These are phyloP conservation scores for Nissolia schottii DNA, from an alignment of 306 rosid genomes.

Conservation along the genomic window DNA sequence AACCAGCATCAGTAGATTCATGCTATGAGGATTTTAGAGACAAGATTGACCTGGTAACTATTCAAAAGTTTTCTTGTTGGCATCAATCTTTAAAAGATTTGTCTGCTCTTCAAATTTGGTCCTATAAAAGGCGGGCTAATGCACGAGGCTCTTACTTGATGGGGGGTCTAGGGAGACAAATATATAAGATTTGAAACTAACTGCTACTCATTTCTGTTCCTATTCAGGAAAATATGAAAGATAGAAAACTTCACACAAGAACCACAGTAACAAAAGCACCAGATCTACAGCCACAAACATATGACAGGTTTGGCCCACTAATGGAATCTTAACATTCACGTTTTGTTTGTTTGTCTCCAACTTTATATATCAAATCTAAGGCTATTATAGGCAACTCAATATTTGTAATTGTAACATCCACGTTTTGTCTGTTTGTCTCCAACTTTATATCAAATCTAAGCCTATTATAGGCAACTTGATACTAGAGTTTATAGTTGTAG, in stretches of 20 bases:
- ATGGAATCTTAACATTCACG: neutral
- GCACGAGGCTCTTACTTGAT: no score
- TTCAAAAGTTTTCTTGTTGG: constrained; percentile 15
- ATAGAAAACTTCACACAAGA: constrained; percentile 13
- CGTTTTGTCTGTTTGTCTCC: constrained; percentile 3
- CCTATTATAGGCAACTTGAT: neutral
- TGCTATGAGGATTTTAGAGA: constrained; percentile 28
- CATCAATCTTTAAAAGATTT: neutral
- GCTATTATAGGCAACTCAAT: neutral
- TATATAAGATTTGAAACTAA: neutral
- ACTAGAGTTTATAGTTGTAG: neutral
- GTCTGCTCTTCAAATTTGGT: constrained; percentile 4
- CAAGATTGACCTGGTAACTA: constrained; percentile 37
- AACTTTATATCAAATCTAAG: neutral
- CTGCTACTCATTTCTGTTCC: neutral
- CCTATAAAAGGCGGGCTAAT: neutral
- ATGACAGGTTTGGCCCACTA: constrained; percentile 33
- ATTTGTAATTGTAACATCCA: neutral
- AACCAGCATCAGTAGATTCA: constrained; percentile 36
- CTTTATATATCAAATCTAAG: constrained; percentile 1
- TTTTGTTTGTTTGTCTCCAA: neutral
- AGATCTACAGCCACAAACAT: constrained; percentile 25
- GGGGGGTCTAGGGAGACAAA: no score
- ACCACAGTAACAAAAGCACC: constrained; percentile 25
- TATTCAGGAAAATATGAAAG: constrained; percentile 38